phyloP scores from a whole-genome alignment of 2,329 filamentous ascomycete genomes.

The Furcasterigmium furcatum region DNA sequence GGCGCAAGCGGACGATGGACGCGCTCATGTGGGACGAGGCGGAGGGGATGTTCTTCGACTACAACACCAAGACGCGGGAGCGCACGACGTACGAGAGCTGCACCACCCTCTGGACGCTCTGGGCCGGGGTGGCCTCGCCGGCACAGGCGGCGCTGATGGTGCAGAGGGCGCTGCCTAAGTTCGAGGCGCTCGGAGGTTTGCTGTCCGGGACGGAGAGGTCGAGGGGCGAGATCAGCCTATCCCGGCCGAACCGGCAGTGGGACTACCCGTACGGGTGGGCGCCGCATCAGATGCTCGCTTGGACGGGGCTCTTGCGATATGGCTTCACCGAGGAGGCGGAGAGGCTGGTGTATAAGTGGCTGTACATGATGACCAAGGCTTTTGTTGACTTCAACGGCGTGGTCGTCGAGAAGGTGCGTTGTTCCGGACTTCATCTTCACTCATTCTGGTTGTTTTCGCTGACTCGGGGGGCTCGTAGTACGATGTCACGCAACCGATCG shows the following conservation, averaged over 20 bases:
- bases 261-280: constrained; percentile 99
- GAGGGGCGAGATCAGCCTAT: constrained; percentile 73
- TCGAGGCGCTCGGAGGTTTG: constrained; percentile 84
- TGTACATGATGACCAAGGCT: constrained; percentile 97
- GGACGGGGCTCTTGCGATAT: constrained; percentile 91
- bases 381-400: constrained; percentile 99
- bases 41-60: constrained; percentile 97
- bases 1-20: constrained; percentile 81
- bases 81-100: constrained; percentile 84
- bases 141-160: constrained; percentile 82
- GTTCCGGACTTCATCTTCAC: no score
- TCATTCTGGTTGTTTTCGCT: no score
- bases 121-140: constrained; percentile 85
- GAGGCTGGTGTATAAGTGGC: constrained; percentile 89
- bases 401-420: constrained; percentile 99
- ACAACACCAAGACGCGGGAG: constrained; percentile 79
- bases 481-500: constrained; percentile 85
- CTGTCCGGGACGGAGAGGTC: constrained; percentile 88
- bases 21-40: constrained; percentile 92
- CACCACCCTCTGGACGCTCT: constrained; percentile 96
- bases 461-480: no score
- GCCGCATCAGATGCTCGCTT: constrained; percentile 96
- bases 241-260: constrained; percentile 94
- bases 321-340: constrained; percentile 89
- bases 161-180: constrained; percentile 74